phyloP scores from a whole-genome alignment of 768 basidiomycete species.

The Boletus insuetus region DNA sequence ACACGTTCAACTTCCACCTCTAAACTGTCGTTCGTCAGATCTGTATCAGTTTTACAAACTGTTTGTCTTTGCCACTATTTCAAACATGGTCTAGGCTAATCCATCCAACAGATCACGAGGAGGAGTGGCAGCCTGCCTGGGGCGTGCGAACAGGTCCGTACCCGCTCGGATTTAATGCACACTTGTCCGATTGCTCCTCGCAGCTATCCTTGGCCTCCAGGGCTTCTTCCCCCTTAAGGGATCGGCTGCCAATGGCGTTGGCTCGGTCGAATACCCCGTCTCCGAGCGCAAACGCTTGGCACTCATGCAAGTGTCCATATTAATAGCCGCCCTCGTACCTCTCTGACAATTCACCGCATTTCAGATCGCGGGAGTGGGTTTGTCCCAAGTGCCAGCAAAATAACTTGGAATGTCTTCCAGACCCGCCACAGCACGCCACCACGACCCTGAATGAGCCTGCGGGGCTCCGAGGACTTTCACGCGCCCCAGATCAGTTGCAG shows the following conservation, averaged over 20 bases:
- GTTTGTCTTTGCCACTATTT: constrained; percentile 44
- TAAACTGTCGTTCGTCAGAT: constrained; percentile 47
- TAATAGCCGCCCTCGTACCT: background rate
- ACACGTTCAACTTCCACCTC: constrained; percentile 13
- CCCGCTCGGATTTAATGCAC: constrained; percentile 11
- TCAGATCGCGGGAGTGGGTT: constrained; percentile 76
- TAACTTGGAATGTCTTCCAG: constrained; percentile 71
- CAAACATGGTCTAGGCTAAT: constrained; percentile 29
- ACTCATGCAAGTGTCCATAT: constrained; percentile 51
- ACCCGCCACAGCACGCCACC: constrained; percentile 39
- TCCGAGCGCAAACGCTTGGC: constrained; percentile 79
- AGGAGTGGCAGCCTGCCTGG: constrained; percentile 98
- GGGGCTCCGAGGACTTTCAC: constrained; percentile 24
- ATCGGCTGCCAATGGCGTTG: constrained; percentile 82
- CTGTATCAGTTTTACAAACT: constrained; percentile 90
- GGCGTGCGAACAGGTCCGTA: constrained; percentile 86
- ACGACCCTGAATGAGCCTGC: constrained; percentile 15
- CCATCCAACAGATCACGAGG: constrained; percentile 73
- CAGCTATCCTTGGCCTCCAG: constrained; percentile 85
- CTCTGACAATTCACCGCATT: constrained; percentile 12
- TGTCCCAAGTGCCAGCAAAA: constrained; percentile 70
- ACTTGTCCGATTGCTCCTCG: constrained; percentile 6
- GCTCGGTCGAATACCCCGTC: constrained; percentile 78
- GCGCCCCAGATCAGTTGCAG: constrained; percentile 9
- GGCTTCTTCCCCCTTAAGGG: constrained; percentile 89